Base-by-base conservation (phyloP, 257 asterid genomes). In the Ligustrum vulgare region DNA sequence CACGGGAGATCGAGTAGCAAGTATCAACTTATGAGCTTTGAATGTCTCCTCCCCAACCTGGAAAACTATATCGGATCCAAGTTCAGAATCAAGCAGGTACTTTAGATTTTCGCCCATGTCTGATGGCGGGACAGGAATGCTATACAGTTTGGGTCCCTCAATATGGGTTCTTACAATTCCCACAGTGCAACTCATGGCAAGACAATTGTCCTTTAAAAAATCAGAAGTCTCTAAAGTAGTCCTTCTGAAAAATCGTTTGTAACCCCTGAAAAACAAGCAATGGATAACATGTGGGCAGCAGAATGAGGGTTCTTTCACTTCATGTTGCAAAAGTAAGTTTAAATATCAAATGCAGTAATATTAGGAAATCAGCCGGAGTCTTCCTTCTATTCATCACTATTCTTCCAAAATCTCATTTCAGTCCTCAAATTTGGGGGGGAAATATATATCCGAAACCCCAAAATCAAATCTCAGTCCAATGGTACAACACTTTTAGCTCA, bases 1-100 rank as follows among this genome's bases (percentile, higher is more conserved):
- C 16, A 94, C 98, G 47, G 97, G 97, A 76, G 98, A 94, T 23
- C 98, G 97, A 34, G 98, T 96, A 81, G 96, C 98, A 78, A 94
- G 92, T 72, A 94, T 85, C 77, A 94, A 77, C 84, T 89, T 94
- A 71, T 94, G 98, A 70, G 97, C 98, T 84, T 86, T 90, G 79
- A 89, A 89, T 63, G 86, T 77, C 83, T 90, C 98, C 25, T 83
- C 97, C 63, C 97, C 94, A 74, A 94, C 95, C 70, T 87, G 84
- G 82, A 94, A 88, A 73, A 71, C 80, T 74, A 92, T 67, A 84
- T 94, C 98, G 84, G 88, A 87, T 66, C 91, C 94, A 77, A 86
- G 81, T 77, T 87, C 94, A 81, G 92, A 74, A 51, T 90, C 92
- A 79, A 92, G 82, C 84, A 93, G 82, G 73, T 77, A 71, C 80